Base-by-base conservation (phyloP, 805 yeast genomes). In the Candida coquimbonensis region DNA sequence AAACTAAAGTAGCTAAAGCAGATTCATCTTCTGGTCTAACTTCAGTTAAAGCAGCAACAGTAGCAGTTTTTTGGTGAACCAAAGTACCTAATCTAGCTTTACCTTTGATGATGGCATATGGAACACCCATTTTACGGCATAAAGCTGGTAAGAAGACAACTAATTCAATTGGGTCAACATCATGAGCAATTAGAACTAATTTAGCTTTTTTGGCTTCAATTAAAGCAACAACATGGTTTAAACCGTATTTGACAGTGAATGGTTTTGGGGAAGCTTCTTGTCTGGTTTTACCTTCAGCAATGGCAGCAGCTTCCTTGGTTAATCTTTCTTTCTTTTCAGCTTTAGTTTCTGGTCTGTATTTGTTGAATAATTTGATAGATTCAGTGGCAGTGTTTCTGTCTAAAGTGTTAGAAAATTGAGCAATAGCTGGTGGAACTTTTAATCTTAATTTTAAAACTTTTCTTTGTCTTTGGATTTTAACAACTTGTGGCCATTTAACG, bases 311-410 rank as follows among this genome's bases (percentile, higher is more conserved):
- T 80, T 93, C 98, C 78, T 87, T 87, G 75, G 93, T 84, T 68
- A 91, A 83, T 81, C 99, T 89, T 80, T 88, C 96, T 83, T 89
- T 89, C 96, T 91, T 91, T 80, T 93, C 96, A 69, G 89, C 84
- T 67, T 82, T 67, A 57, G 96, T 87, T 81, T 91, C 99, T 69
- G 99, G 98, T 78, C 96, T 84, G 88, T 91, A 91, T 81, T 93
- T 91, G 95, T 89, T 89, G 78, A 91, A 83, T 66, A 91, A 83
- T 81, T 90, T 90, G 83, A 91, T 87, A 63, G 96, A 78, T 76
- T 87, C 95, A 64, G 96, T 77, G 66, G 99, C 98, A 61, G 98
- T 86, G 89, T 91, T 91, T 86, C 90, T 90, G 86, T 91, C 99
- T 73, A 91, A 80, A 66, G 89, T 83, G 76, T 85, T 77, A 68